A percentile compares a stretch with the other conserved stretches of the same genome.
These are phyloP conservation scores for Ceratocystis ficicola DNA, from an alignment of 2,329 filamentous ascomycete species.

Conservation along the genomic window DNA sequence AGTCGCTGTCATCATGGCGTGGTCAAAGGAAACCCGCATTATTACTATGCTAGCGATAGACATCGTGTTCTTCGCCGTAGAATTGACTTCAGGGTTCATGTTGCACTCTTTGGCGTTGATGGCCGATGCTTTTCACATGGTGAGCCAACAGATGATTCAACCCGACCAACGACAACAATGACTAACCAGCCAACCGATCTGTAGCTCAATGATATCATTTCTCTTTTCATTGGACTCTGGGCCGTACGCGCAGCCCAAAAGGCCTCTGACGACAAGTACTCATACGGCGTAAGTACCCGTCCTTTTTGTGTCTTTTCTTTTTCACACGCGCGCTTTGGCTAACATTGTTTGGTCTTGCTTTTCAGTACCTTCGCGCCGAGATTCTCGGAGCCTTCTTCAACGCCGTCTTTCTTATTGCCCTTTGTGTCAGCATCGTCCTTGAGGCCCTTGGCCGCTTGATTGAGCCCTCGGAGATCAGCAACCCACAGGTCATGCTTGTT, in stretches of 20 bases:
- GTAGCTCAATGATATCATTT: slow-evolving; percentile 93
- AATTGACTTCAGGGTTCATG: slow-evolving; percentile 72
- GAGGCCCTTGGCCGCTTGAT: slow-evolving; percentile 88
- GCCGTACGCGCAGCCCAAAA: slow-evolving; percentile 81
- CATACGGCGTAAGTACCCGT: slow-evolving; percentile 62
- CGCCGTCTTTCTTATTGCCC: slow-evolving; percentile 89
- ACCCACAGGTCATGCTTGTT: slow-evolving; percentile 76
- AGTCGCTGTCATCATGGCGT: slow-evolving; percentile 47
- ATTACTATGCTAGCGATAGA: slow-evolving; percentile 87
- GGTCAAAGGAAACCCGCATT: slow-evolving; percentile 88
- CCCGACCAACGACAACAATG: neutral
- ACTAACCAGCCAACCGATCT: neutral
- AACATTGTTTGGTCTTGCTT: slow-evolving; percentile 12
- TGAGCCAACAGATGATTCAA: slow-evolving; percentile 31
- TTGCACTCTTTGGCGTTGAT: slow-evolving; percentile 87
- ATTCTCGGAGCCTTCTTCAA: slow-evolving; percentile 94
- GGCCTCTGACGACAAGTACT: slow-evolving; percentile 80
- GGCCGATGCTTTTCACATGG: slow-evolving; percentile 98
- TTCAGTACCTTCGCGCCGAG: slow-evolving; percentile 87
- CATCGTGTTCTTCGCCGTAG: slow-evolving; percentile 76
- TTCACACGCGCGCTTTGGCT: neutral
- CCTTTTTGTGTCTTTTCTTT: neutral
- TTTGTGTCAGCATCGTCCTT: slow-evolving; percentile 92
- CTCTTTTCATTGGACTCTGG: slow-evolving; percentile 83
- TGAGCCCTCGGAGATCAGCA: slow-evolving; percentile 74